These are phyloP conservation scores for Mucor velutinosus DNA, from an alignment of 371 early-diverging fungal species.

Conservation along the genomic window DNA sequence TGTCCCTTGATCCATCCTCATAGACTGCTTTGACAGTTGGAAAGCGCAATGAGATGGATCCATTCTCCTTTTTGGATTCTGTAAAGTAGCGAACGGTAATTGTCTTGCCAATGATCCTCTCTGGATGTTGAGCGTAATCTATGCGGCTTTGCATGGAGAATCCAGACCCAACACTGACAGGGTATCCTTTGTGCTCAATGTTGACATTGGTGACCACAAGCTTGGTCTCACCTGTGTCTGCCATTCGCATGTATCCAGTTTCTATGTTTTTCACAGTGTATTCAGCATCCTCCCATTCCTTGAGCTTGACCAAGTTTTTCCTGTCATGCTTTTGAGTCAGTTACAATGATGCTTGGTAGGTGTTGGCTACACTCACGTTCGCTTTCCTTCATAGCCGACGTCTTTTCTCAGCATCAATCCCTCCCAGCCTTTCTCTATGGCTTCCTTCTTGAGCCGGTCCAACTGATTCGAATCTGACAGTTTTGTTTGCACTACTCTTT, in stretches of 20 bases:
- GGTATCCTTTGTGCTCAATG: constrained; percentile 51
- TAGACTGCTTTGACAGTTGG: constrained; percentile 63
- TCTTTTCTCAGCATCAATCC: constrained; percentile 60
- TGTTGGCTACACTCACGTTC: constrained; percentile 38
- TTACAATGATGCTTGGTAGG: no score
- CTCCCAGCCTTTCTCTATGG: constrained; percentile 55
- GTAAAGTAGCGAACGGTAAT: constrained; percentile 64
- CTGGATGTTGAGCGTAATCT: constrained; percentile 46
- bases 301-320: constrained; percentile 57
- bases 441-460: constrained; percentile 26
- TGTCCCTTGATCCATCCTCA: constrained; percentile 35
- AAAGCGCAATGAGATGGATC: constrained; percentile 50
- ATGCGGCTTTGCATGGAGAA: constrained; percentile 50
- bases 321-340: constrained; percentile 17
- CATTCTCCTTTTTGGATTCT: constrained; percentile 41
- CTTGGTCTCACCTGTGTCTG: constrained; percentile 45
- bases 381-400: constrained; percentile 55
- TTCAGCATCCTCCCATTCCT: constrained; percentile 63
- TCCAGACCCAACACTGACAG: constrained; percentile 63
- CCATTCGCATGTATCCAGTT: constrained; percentile 53
- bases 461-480: constrained; percentile 32
- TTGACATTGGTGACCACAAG: constrained; percentile 48
- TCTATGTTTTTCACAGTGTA: constrained; percentile 54
- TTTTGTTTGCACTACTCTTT: constrained; percentile 38
- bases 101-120: constrained; percentile 50